Evolutionary conservation across 176 grass and related monocot genomes (phyloP), one percentile per base, ranked within the genome.

Genomic region (Phoenix dactylifera): DNA sequence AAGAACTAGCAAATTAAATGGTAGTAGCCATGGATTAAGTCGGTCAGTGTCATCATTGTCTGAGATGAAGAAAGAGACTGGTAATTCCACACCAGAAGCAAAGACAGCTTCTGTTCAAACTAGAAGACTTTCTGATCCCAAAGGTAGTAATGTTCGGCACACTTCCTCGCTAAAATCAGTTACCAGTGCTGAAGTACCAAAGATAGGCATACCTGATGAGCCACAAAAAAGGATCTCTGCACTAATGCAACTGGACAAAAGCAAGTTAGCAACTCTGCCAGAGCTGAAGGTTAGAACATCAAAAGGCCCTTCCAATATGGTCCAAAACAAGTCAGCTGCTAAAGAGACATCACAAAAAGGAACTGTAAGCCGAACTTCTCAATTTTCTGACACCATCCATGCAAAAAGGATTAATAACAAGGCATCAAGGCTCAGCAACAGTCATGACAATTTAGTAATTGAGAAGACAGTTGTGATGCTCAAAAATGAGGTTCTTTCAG

Each of bases 391-490:
- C 54, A 71, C 30, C 62, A 55, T 54, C 39, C 22, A 44, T 55
- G 63, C 19, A 58, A 90, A 63, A 19, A 76, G 68, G 75, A 57
- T 35, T 26, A 62, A 76, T 10, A 29, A 61, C 24, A 73, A 73
- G 57, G 12, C 71, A 35, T 60, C 60, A 0, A 81, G 70, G 57
- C 23, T 12, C 52, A 82, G 62, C 55, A 82, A 26, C 59, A 73
- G 64, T 1, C 60, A 85, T 52, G 78, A 82, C 4, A 85, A 67
- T 49, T 28, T 60, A 26, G 82, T 85, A 35, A 71, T 85, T 50
- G 87, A 90, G 67, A 90, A 90, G 72, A 76, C 78, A 0, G 78
- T 90, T 62, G 68, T 90, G 59, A 79, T 85, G 68, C 82, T 85
- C 16, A 78, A 85, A 71, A 75, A 79, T 18, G 75, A 82, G 57